These are phyloP conservation scores for Filosporella fistucella DNA, from an alignment of 495 filamentous ascomycete species.

Conservation along the genomic window DNA sequence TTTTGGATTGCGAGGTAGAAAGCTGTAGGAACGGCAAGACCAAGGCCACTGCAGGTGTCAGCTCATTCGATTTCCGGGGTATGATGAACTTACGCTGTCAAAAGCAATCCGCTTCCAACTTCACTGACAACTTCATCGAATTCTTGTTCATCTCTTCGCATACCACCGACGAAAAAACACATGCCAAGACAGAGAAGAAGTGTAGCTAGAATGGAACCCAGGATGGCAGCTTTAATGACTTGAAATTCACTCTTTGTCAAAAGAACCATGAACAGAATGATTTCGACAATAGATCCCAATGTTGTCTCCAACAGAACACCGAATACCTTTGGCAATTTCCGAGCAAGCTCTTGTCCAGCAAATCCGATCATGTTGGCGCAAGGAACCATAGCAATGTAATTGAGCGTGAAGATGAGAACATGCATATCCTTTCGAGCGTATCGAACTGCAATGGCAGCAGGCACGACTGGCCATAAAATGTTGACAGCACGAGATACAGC, in stretches of 20 bases:
- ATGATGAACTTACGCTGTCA: constrained; percentile 56
- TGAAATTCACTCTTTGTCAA: constrained; percentile 33
- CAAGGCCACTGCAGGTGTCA: constrained; percentile 50
- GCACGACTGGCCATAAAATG: constrained; percentile 69
- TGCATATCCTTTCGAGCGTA: constrained; percentile 58
- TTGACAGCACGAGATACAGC: constrained; percentile 27
- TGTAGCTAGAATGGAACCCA: constrained; percentile 78
- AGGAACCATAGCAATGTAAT: constrained; percentile 81
- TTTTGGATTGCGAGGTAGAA: constrained; percentile 59
- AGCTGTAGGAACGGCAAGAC: constrained; percentile 75
- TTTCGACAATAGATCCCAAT: constrained; percentile 72
- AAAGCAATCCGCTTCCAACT: constrained; percentile 71
- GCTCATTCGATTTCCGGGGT: neutral
- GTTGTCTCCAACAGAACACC: constrained; percentile 76
- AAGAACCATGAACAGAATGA: constrained; percentile 78
- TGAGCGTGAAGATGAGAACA: constrained; percentile 62
- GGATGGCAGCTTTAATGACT: constrained; percentile 78
- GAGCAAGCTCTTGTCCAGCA: constrained; percentile 72
- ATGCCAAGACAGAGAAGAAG: constrained; percentile 68
- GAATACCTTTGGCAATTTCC: constrained; percentile 74
- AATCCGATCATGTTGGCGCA: constrained; percentile 85
- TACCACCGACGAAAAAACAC: constrained; percentile 74
- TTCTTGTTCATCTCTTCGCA: constrained; percentile 55
- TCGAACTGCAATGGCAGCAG: constrained; percentile 59
- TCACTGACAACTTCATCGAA: constrained; percentile 78